Base-by-base conservation (phyloP, 2,329 filamentous ascomycete species). In the Emydomyces testavorans region DNA sequence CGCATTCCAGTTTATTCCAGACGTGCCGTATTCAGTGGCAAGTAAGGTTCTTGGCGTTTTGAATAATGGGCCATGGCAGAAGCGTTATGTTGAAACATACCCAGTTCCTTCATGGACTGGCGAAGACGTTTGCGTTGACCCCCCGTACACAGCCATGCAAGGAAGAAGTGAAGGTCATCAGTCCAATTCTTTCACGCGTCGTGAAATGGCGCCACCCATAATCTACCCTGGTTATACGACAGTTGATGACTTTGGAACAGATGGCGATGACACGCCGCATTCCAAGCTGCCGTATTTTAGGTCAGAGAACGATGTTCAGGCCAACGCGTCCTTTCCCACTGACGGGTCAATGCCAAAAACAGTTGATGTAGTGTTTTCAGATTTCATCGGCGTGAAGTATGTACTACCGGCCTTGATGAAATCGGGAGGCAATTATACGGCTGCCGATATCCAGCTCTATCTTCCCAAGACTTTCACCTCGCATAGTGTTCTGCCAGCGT, bases 211-310 rank as follows among this genome's bases (percentile, higher is more conserved):
- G 6, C 24, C 45, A 11, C 36, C 36, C 13, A 43, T 46, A 13
- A 28, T 58, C 3, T 55, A 47, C 18, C 50, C 57, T 3, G 62
- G 62, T 4, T 62, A 63, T 46, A 54, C 53, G 13, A 65, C 62
- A 4, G 55, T 49, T 13, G 62, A 65, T 40, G 62, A 65, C 50
- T 61, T 65, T 44, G 62, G 62, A 18, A 52, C 16, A 13, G 60
- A 63, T 41, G 62, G 62, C 6, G 62, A 65, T 46, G 62, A 65
- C 41, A 63, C 60, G 23, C 50, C 56, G 4, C 62, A 65, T 50
- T 57, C 56, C 24, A 42, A 38, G 28, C 48, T 62, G 21, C 60
- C 60, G 1, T 52, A 46, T 37, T 57, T 55, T 38, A 20, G 39
- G 20, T 43, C 52, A n/a, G 56, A 58, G 15, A 58, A 60, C 31